phyloP scores from a whole-genome alignment of 2,329 filamentous ascomycete species.

The Sporothrix mexicana region DNA sequence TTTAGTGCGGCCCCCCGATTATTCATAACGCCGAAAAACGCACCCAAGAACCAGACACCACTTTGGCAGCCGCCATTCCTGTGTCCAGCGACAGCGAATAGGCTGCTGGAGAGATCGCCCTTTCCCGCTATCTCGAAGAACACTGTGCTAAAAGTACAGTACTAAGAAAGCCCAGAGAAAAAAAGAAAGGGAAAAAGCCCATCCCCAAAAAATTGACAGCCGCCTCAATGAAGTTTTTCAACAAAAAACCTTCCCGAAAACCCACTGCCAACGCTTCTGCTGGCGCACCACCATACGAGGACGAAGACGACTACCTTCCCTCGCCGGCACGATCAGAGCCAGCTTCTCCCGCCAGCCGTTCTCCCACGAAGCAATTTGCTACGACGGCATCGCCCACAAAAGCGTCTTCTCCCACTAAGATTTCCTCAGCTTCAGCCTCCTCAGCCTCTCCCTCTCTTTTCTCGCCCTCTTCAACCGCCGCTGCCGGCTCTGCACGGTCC shows the following conservation, averaged over 20 bases:
- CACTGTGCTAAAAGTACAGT: neutral
- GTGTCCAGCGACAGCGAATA: slow-evolving; percentile 9
- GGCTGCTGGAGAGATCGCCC: neutral
- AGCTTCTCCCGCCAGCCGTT: slow-evolving; percentile 37
- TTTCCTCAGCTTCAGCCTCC: slow-evolving; percentile 28
- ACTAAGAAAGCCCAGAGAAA: slow-evolving; percentile 12
- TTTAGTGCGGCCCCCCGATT: slow-evolving; percentile 26
- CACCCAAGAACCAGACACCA: neutral
- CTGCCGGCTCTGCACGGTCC: slow-evolving; percentile 31
- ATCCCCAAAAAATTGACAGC: slow-evolving; percentile 23
- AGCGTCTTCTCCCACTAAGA: slow-evolving; percentile 31
- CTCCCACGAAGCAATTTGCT: slow-evolving; percentile 44
- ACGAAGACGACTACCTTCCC: slow-evolving; percentile 43
- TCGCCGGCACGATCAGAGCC: slow-evolving; percentile 35
- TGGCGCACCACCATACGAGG: slow-evolving; percentile 44
- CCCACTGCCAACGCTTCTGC: slow-evolving; percentile 47
- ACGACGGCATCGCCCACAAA: slow-evolving; percentile 35
- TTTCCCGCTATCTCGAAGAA: neutral
- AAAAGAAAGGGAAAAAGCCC: slow-evolving; percentile 30
- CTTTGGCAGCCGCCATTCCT: neutral
- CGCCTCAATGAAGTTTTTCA: slow-evolving; percentile 59
- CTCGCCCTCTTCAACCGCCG: slow-evolving; percentile 8
- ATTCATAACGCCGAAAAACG: slow-evolving; percentile 31
- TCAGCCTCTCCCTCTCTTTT: slow-evolving; percentile 17
- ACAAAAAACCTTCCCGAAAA: slow-evolving; percentile 55